Evolutionary conservation across 805 yeast species (phyloP), one percentile per base, ranked within the genome.

Genomic region (Starmerella tilneyi): DNA sequence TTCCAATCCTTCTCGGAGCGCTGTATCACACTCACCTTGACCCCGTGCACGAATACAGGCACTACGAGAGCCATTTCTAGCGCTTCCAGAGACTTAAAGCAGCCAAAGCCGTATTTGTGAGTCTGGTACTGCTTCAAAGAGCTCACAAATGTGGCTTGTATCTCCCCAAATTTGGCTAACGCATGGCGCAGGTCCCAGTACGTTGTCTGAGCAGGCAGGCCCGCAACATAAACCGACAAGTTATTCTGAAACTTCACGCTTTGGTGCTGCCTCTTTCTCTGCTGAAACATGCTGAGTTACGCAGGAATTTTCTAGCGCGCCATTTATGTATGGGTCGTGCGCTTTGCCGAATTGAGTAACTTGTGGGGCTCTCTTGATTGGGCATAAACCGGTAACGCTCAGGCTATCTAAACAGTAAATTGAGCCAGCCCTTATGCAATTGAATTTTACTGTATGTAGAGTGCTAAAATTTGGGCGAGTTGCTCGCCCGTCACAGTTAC

Each of bases 191-290:
- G 33, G 15, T 38, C 33, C 41, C 41, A 38, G 26, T 38, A 28
- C 26, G 31, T n/a, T 4, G 41, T 38, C 26, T 38, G 29, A 7
- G 24, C 19, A 7, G 41, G 41, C 33, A 38, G 9, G 2, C 33
- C 33, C n/a, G 41, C 41, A 12, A 38, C 33, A n/a, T 27, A 38
- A 5, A 38, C 41, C 17, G 41, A 27, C 12, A 19, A 26, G 17
- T 38, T 22, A n/a, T 38, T 38, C n/a, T 28, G 41, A 26, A 38
- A 38, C 19, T 38, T 28, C 12, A 22, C 26, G 41, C 40, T 36
- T 36, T 36, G 40, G 30, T 30, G 40, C 20, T 23, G 40, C 40
- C 30, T 23, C 24, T 36, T 36, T 22, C 24, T 36, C 13, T 36
- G 40, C 15, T 36, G 30, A 16, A 23, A 7, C 40, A 36, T 36